phyloP scores from a whole-genome alignment of 495 filamentous ascomycete genomes.

The Hypoxylon fuscum region DNA sequence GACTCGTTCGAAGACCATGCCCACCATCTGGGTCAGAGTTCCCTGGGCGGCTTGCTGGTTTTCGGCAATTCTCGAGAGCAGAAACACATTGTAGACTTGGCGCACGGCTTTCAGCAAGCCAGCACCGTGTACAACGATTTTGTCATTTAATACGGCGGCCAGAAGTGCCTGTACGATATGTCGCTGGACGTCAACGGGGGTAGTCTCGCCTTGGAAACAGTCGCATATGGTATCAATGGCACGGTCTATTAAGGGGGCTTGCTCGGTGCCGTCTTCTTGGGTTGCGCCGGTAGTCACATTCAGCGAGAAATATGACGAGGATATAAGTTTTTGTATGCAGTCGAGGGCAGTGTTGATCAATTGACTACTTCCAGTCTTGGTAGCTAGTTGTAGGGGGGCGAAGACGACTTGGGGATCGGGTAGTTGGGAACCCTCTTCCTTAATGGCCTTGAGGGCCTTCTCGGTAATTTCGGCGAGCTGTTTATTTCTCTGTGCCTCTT shows the following conservation, averaged over 20 bases:
- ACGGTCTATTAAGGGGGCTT: slow-evolving; percentile 81
- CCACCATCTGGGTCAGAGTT: slow-evolving; percentile 97
- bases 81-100: slow-evolving; percentile 98
- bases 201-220: slow-evolving; percentile 96
- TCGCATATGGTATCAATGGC: slow-evolving; percentile 99
- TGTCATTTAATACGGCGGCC: slow-evolving; percentile 96
- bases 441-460: slow-evolving; percentile 83
- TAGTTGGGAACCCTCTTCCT: slow-evolving; percentile 71
- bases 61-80: slow-evolving; percentile 86
- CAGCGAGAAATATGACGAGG: slow-evolving; percentile 95
- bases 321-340: slow-evolving; percentile 98
- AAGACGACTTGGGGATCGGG: slow-evolving; percentile 92
- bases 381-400: slow-evolving; percentile 86
- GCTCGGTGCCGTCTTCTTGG: slow-evolving; percentile 59
- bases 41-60: slow-evolving; percentile 98
- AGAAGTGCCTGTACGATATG: slow-evolving; percentile 98
- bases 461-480: slow-evolving; percentile 81
- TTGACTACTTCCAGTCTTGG: slow-evolving; percentile 81
- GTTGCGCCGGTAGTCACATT: slow-evolving; percentile 58
- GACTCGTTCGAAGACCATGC: slow-evolving; percentile 95
- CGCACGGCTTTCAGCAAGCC: slow-evolving; percentile 97
- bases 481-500: slow-evolving; percentile 84
- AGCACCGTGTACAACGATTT: slow-evolving; percentile 96
- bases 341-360: slow-evolving; percentile 91
- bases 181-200: slow-evolving; percentile 86